A percentile compares a stretch with the other conserved stretches of the same genome.
phyloP scores from a whole-genome alignment of 192 early-diverging fungal species.

The Coemansia sp. region DNA sequence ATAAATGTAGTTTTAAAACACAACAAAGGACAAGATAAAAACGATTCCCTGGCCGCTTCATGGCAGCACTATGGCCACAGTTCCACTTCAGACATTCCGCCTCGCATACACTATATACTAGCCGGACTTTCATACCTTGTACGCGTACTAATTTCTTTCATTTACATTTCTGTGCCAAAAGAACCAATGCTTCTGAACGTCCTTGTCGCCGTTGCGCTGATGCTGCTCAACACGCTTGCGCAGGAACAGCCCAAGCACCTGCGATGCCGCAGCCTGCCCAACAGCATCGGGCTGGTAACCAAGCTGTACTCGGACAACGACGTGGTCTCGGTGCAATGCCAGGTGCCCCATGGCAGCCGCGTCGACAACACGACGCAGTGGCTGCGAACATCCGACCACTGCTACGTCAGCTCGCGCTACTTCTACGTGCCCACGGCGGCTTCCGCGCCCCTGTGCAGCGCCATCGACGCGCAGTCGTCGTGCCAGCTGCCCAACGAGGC shows the following conservation, averaged over 20 bases:
- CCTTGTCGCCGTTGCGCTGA: not conserved
- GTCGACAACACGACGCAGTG: conserved; percentile 13
- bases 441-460: not conserved
- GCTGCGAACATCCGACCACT: conserved; percentile 14
- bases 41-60: no score
- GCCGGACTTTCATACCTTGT: no score
- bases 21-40: no score
- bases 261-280: conserved; percentile 21
- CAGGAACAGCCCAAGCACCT: conserved; percentile 2
- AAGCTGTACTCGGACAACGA: conserved; percentile 7
- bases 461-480: not conserved
- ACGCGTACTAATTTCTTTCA: no score
- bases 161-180: no score
- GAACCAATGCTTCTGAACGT: not conserved
- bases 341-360: not conserved
- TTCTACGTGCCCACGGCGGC: not conserved
- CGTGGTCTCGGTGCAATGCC: conserved; percentile 15
- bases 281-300: conserved; percentile 5
- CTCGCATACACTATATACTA: no score
- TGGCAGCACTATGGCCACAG: no score
- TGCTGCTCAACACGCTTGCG: not conserved
- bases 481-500: conserved; percentile 10
- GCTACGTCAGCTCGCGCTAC: conserved; percentile 14
- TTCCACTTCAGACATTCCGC: no score
- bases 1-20: no score